Evolutionary conservation across 352 stramenopile species (phyloP).

Genomic region (Saprolegnia parasitica): DNA sequence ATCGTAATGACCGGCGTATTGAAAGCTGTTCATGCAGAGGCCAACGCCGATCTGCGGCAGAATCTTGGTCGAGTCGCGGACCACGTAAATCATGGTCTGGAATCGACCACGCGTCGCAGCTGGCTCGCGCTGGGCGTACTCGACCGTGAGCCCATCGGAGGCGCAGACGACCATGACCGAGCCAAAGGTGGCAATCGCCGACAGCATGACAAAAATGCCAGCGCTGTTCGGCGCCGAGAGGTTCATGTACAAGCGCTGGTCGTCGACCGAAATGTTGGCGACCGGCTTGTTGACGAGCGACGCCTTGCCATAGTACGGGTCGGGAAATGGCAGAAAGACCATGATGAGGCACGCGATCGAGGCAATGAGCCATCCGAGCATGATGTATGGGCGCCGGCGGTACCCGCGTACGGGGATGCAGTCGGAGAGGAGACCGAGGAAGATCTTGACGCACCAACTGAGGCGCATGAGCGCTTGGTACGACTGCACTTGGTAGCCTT

Average conservation of each 20-base stretch:
- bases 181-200: conserved; percentile 64
- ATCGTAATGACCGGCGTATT: conserved; percentile 53
- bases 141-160: conserved; percentile 61
- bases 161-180: conserved; percentile 56
- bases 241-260: conserved; percentile 43
- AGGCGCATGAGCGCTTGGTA: conserved; percentile 48
- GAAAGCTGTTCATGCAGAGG: conserved; percentile 43
- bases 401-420: conserved; percentile 56
- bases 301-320: conserved; percentile 39
- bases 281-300: conserved; percentile 32
- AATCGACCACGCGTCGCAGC: conserved; percentile 43
- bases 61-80: conserved; percentile 46
- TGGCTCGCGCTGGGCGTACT: conserved; percentile 63
- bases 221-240: conserved; percentile 35
- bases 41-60: conserved; percentile 44
- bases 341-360: conserved; percentile 28
- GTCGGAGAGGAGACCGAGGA: conserved; percentile 54
- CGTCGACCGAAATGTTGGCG: conserved; percentile 31
- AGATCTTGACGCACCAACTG: conserved; percentile 56
- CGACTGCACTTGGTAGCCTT: conserved; percentile 50
- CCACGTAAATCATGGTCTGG: conserved; percentile 54
- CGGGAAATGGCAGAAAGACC: conserved; percentile 46
- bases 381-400: conserved; percentile 54
- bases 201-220: conserved; percentile 51
- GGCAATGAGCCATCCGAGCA: conserved; percentile 45